Percentiles rank a stretch among this genome's conserved stretches.
Conservation (phyloP, 1,284 basidiomycete species). For the Moesziomyces globuligerus region DNA sequence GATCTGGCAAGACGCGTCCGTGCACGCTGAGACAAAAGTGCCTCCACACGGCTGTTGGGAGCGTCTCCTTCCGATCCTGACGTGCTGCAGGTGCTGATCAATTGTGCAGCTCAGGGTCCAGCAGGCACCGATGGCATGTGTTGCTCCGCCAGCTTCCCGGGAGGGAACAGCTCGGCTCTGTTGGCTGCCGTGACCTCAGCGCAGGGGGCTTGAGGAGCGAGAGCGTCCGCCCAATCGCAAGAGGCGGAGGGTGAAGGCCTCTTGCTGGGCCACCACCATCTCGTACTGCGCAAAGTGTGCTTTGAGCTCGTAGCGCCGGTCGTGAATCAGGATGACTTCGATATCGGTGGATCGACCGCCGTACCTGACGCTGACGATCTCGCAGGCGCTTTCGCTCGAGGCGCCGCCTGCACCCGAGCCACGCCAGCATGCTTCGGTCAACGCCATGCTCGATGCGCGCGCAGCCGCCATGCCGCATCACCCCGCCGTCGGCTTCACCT, state of each 20-base stretch:
- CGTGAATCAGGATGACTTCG: conserved; percentile 10
- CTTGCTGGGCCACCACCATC: neutral
- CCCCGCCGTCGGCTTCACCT: conserved; percentile 68
- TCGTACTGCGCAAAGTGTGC: too few species aligned
- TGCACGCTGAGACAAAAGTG: neutral
- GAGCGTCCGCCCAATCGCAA: too few species aligned
- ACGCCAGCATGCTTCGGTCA: conserved; percentile 63
- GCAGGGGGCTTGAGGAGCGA: too few species aligned
- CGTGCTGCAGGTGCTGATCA: neutral
- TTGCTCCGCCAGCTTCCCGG: too few species aligned
- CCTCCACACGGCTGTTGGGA: neutral
- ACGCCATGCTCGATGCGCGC: conserved; percentile 66
- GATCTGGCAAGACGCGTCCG: too few species aligned
- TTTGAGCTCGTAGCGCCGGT: too few species aligned
- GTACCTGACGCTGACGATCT: conserved; percentile 45
- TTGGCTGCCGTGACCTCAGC: neutral
- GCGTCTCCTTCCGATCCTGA: neutral
- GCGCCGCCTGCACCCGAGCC: conserved; percentile 58
- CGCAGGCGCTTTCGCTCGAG: conserved; percentile 36
- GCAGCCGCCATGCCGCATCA: conserved; percentile 59
- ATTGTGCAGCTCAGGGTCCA: neutral
- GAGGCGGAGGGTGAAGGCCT: too few species aligned
- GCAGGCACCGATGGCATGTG: neutral
- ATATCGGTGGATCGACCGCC: conserved; percentile 28
- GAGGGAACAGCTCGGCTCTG: too few species aligned